Base-by-base conservation (phyloP, 176 grass and related monocot genomes). In the Triticum timopheevii region DNA sequence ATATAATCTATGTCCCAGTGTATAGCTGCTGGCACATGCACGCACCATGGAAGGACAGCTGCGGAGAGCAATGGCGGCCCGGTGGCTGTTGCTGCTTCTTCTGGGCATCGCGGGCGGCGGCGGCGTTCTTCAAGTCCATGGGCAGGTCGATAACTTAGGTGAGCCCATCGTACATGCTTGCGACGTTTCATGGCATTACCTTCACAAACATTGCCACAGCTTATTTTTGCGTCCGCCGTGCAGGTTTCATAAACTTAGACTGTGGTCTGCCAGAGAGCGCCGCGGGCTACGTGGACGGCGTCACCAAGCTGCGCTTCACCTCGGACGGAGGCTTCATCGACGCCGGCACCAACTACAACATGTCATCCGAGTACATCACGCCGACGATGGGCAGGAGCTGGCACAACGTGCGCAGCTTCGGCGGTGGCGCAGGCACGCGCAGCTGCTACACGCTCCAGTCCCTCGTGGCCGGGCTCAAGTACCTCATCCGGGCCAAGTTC, bases 401-500 rank as follows among this genome's bases (percentile, higher is more conserved):
- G 69, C 36, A 49, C 33, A 86, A 25, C 69, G 20, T 93, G 19
- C 77, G 92, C 72, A 97, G 92, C 95, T 94, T 97, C 45, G 49
- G 76, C 6, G 78, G 38, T 10, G 88, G 72, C 39, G 70, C n/a
- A n/a, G 70, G 39, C 20, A 35, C 17, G 11, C 80, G 93, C 61
- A 90, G 73, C 77, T 92, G 93, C 87, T 95, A 95, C 85, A 83
- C 88, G 3, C 77, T 95, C 20, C 89, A 73, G 5, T 86, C 93
- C 1, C 71, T 92, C 12, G 59, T 76, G 20, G 17, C 58, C 27
- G 84, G 84, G 17, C 73, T 75, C 25, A 95, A 90, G 72, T 95
- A 95, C 81, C 34, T 92, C 2, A 0, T 95, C 50, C 75, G 93
- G 20, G 85, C 85, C 40, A 73, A 4, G 20, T 95, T 95, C 85